Conservation (phyloP, 805 yeast species). For the Candida endomychidarum region DNA sequence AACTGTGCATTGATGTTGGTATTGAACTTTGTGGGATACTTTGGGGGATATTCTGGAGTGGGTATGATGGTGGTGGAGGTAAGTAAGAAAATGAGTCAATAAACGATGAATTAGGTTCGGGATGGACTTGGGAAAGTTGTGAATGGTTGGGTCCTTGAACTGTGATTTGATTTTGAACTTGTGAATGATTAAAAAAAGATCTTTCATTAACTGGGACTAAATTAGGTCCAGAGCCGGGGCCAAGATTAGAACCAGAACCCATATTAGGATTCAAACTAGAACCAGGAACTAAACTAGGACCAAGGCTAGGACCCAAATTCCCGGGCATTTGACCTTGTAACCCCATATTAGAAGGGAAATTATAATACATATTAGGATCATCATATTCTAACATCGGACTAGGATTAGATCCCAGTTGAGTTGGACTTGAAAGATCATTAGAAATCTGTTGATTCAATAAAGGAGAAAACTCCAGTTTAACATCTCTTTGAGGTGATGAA, state of each 20-base stretch:
- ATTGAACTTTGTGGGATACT: background rate
- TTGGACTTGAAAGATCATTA: conserved; percentile 8
- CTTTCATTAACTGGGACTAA: background rate
- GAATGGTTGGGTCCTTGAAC: too few relatives aligned
- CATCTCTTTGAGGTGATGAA: conserved; percentile 5
- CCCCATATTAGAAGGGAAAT: conserved; percentile 21
- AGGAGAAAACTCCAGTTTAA: conserved; percentile 2
- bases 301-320: background rate
- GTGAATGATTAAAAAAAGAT: conserved; percentile 6
- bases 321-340: too few relatives aligned
- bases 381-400: conserved; percentile 14
- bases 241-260: too few relatives aligned
- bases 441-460: background rate
- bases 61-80: conserved; percentile 1
- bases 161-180: too few relatives aligned
- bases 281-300: conserved; percentile 9
- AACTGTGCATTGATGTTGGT: background rate
- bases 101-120: background rate
- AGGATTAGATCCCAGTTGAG: conserved; percentile 9
- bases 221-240: conserved; percentile 1
- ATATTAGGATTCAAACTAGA: too few relatives aligned
- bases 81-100: conserved; percentile 1
- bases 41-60: background rate
- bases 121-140: conserved; percentile 3
- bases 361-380: conserved; percentile 18